Conservation (phyloP, 2,329 filamentous ascomycete genomes). For the Lasiodiplodia sp. region DNA sequence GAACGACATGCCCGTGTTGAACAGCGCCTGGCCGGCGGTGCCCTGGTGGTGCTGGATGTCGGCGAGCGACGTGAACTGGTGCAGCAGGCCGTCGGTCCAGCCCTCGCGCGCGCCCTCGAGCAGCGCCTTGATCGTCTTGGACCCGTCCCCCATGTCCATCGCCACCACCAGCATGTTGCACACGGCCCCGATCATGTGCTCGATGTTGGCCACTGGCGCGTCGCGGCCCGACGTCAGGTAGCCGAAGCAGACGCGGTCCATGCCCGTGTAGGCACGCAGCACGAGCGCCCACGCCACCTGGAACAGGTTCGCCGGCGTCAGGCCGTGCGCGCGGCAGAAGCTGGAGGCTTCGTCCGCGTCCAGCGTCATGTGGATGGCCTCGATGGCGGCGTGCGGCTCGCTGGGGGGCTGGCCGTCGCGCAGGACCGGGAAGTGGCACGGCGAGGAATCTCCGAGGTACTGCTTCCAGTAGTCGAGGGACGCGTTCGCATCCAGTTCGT, state of each 20-base stretch:
- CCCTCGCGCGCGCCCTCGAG: constrained; percentile 29
- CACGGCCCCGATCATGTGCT: constrained; percentile 46
- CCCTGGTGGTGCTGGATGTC: constrained; percentile 48
- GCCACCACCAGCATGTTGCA: constrained; percentile 50
- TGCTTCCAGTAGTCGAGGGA: constrained; percentile 47
- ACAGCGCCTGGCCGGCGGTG: constrained; percentile 60
- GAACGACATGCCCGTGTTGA: constrained; percentile 57
- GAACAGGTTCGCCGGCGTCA: constrained; percentile 58
- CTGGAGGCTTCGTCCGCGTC: constrained; percentile 48
- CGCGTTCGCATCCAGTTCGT: constrained; percentile 31
- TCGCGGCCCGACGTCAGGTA: constrained; percentile 48
- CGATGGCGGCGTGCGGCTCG: constrained; percentile 4
- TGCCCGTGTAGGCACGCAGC: constrained; percentile 38
- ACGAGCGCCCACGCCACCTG: constrained; percentile 47
- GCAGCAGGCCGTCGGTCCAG: constrained; percentile 21
- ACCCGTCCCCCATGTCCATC: constrained; percentile 38
- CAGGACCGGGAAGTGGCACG: constrained; percentile 49
- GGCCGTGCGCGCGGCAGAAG: constrained; percentile 52
- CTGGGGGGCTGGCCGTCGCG: constrained; percentile 32
- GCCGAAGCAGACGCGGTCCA: constrained; percentile 44
- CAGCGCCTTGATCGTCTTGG: constrained; percentile 38
- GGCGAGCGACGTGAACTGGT: constrained; percentile 41
- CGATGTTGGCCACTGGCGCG: constrained; percentile 43
- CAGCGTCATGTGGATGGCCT: neutral
- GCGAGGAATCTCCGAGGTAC: constrained; percentile 48